Evolutionary conservation across 805 yeast genomes (phyloP).

Genomic region (Starmerella cellae): DNA sequence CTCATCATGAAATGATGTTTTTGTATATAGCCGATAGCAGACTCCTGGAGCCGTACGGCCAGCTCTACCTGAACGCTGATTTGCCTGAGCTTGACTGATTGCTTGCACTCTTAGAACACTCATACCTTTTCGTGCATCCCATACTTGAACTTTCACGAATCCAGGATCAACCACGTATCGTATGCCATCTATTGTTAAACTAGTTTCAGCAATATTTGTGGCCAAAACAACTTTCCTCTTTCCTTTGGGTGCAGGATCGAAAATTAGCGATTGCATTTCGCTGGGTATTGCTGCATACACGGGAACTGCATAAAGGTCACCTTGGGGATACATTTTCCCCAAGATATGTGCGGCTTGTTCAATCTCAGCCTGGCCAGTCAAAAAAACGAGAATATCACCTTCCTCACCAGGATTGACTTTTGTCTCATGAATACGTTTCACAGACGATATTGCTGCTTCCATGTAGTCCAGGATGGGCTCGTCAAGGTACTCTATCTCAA

Average conservation of each 20-base stretch:
- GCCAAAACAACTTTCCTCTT: constrained; percentile 82
- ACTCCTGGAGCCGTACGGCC: constrained; percentile 97
- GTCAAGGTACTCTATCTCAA: constrained; percentile 66
- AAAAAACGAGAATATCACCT: constrained; percentile 80
- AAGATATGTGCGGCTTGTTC: constrained; percentile 61
- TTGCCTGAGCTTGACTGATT: constrained; percentile 89
- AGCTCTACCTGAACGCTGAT: constrained; percentile 95
- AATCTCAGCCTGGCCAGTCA: constrained; percentile 95
- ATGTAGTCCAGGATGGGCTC: constrained; percentile 86
- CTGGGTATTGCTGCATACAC: constrained; percentile 85
- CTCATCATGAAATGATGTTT: constrained; percentile 66
- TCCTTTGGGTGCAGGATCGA: constrained; percentile 72
- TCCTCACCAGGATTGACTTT: constrained; percentile 32
- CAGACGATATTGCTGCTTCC: constrained; percentile 77
- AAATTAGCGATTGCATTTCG: constrained; percentile 66
- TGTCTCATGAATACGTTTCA: constrained; percentile 67
- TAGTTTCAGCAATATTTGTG: constrained; percentile 94
- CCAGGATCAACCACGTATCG: constrained; percentile 92
- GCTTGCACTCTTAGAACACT: constrained; percentile 76
- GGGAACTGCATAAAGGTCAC: constrained; percentile 56
- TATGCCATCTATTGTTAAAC: constrained; percentile 92
- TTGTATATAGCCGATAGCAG: constrained; percentile 80
- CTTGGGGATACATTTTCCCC: constrained; percentile 49
- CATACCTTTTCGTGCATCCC: constrained; percentile 77
- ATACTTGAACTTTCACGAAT: constrained; percentile 81